Evolutionary conservation across 768 basidiomycete genomes (phyloP).

Genomic region (Holtermannia corniformis): DNA sequence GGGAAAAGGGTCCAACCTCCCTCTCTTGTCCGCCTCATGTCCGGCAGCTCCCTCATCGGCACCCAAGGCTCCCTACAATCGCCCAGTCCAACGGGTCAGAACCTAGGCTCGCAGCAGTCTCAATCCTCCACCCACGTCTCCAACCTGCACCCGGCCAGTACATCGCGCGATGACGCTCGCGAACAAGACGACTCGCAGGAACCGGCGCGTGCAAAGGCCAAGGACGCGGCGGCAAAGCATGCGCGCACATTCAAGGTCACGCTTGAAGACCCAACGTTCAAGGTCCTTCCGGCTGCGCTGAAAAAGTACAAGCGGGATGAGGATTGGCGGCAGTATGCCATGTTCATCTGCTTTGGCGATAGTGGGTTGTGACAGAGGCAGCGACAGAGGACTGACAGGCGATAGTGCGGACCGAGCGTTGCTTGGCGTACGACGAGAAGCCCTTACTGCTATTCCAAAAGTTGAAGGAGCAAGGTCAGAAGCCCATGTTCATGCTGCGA

Average conservation of each 20-base stretch:
- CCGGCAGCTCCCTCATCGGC: slow-evolving; percentile 3
- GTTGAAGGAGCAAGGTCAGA: slow-evolving; percentile 92
- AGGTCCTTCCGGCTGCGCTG: slow-evolving; percentile 91
- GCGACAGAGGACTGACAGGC: slow-evolving; percentile 42
- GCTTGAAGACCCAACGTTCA: slow-evolving; percentile 95
- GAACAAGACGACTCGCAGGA: neutral
- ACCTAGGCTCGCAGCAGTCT: neutral
- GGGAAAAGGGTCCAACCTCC: slow-evolving; percentile 10
- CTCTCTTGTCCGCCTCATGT: slow-evolving; percentile 16
- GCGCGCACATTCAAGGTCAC: slow-evolving; percentile 92
- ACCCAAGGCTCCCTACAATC: neutral
- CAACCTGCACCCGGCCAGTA: neutral
- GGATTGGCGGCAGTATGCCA: slow-evolving; percentile 97
- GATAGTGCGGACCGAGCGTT: slow-evolving; percentile 61
- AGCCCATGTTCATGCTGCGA: slow-evolving; percentile 85
- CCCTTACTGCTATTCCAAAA: slow-evolving; percentile 93
- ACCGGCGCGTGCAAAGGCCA: slow-evolving; percentile 16
- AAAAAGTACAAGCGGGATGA: slow-evolving; percentile 99
- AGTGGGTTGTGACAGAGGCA: slow-evolving; percentile 47
- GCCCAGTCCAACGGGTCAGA: neutral
- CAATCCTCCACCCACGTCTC: slow-evolving; percentile 5
- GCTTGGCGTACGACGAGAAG: slow-evolving; percentile 95
- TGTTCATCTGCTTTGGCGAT: slow-evolving; percentile 97
- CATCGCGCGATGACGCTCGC: neutral
- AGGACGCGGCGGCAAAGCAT: slow-evolving; percentile 30